Evolutionary conservation across 1,284 basidiomycete genomes (phyloP).

Genomic region (Heterobasidion annosum): DNA sequence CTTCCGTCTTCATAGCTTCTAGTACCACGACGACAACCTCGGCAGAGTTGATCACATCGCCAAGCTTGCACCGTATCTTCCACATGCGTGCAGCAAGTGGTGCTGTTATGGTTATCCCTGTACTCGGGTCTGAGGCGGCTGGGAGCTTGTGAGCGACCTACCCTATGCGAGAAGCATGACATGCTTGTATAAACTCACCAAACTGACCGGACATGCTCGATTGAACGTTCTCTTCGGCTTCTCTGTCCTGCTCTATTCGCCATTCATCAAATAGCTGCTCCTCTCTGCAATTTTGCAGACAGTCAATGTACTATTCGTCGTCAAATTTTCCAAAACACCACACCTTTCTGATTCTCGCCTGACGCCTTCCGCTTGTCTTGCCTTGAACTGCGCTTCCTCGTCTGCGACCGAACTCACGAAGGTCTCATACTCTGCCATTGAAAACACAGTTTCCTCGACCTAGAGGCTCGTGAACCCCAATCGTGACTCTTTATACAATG

Average conservation of each 20-base stretch:
- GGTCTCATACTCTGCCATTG: slow-evolving; percentile 38
- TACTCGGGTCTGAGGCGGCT: not conserved
- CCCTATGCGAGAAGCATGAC: no score
- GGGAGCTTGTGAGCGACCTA: not conserved
- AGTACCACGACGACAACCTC: slow-evolving; percentile 48
- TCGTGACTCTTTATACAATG: not conserved
- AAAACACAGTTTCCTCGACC: slow-evolving; percentile 43
- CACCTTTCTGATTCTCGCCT: slow-evolving; percentile 32
- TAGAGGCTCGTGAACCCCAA: slow-evolving; percentile 13
- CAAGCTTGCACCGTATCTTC: slow-evolving; percentile 41
- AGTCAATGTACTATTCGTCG: not conserved
- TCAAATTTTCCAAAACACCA: slow-evolving; percentile 4
- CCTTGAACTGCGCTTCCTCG: slow-evolving; percentile 35
- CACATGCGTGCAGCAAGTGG: slow-evolving; percentile 48
- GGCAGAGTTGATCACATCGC: slow-evolving; percentile 33
- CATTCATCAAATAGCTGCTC: slow-evolving; percentile 23
- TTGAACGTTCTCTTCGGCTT: slow-evolving; percentile 1
- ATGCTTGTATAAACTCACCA: no score
- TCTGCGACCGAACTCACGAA: slow-evolving; percentile 34
- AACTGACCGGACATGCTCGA: no score
- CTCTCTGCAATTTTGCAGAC: slow-evolving; percentile 18
- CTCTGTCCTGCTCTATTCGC: slow-evolving; percentile 15
- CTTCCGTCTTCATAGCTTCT: slow-evolving; percentile 73
- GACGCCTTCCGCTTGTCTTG: slow-evolving; percentile 25
- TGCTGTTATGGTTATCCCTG: slow-evolving; percentile 20